Percentiles rank a stretch among this genome's conserved stretches.
Evolutionary conservation across 257 asterid species (phyloP).

Genomic region (Gentiana straminea): DNA sequence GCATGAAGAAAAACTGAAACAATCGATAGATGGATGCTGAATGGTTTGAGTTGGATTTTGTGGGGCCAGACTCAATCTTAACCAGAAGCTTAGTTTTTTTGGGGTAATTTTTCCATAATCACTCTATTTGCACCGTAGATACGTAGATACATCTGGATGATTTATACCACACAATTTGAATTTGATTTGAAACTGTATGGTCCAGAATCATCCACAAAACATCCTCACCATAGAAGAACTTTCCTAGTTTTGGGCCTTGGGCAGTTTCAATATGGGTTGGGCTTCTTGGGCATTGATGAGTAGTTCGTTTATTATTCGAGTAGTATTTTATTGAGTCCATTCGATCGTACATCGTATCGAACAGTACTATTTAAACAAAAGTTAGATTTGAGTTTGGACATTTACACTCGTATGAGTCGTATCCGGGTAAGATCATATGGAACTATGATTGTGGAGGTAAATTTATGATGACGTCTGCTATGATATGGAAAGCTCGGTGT

Average conservation of each 20-base stretch:
- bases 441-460: too few species aligned
- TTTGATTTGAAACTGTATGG: not conserved
- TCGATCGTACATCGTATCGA: too few species aligned
- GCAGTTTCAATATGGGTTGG: too few species aligned
- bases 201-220: not conserved
- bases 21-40: constrained; percentile 5
- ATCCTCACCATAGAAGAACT: not conserved
- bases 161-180: not conserved
- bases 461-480: too few species aligned
- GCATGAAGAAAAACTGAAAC: constrained; percentile 5
- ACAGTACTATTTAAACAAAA: too few species aligned
- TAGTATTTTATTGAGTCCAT: too few species aligned
- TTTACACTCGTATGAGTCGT: too few species aligned
- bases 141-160: not conserved
- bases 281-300: not conserved
- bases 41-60: constrained; percentile 22
- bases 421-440: too few species aligned
- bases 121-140: not conserved
- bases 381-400: too few species aligned
- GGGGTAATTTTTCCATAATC: not conserved
- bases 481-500: too few species aligned
- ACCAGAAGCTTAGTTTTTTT: constrained; percentile 7
- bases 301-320: too few species aligned
- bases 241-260: too few species aligned
- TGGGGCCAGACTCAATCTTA: constrained; percentile 21